Conservation (phyloP, 495 filamentous ascomycete species). For the Hypoxylon rickii region DNA sequence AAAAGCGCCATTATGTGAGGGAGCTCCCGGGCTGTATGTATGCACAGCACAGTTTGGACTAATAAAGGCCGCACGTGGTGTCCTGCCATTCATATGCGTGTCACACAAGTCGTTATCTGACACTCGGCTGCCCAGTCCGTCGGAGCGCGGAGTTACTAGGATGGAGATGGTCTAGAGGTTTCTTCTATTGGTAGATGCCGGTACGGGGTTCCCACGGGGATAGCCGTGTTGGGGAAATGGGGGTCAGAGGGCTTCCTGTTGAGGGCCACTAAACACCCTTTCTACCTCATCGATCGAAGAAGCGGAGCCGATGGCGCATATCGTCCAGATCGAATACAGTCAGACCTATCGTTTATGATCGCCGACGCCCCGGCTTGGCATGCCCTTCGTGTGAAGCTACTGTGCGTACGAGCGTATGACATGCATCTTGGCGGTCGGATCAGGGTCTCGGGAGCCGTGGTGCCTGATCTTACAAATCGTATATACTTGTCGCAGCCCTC, state of each 20-base stretch:
- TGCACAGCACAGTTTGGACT: constrained; percentile 22
- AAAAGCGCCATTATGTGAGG: constrained; percentile 13
- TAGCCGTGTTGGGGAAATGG: neutral
- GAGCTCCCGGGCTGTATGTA: neutral
- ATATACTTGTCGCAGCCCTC: constrained; percentile 1
- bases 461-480: constrained; percentile 13
- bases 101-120: constrained; percentile 27
- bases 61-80: constrained; percentile 27
- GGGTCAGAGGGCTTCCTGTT: no score
- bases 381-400: constrained; percentile 12
- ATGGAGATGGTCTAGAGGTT: neutral
- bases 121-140: constrained; percentile 6
- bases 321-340: constrained; percentile 19
- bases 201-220: constrained; percentile 27
- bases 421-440: constrained; percentile 29
- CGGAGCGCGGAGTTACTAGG: constrained; percentile 32
- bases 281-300: neutral
- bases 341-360: constrained; percentile 2
- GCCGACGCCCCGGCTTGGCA: constrained; percentile 22
- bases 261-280: no score
- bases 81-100: constrained; percentile 17
- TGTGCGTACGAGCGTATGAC: constrained; percentile 24
- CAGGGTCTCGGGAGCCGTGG: constrained; percentile 11
- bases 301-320: constrained; percentile 10
- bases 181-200: constrained; percentile 8